Conservation (phyloP, 306 rosid genomes). For the Erythrophleum fordii region DNA sequence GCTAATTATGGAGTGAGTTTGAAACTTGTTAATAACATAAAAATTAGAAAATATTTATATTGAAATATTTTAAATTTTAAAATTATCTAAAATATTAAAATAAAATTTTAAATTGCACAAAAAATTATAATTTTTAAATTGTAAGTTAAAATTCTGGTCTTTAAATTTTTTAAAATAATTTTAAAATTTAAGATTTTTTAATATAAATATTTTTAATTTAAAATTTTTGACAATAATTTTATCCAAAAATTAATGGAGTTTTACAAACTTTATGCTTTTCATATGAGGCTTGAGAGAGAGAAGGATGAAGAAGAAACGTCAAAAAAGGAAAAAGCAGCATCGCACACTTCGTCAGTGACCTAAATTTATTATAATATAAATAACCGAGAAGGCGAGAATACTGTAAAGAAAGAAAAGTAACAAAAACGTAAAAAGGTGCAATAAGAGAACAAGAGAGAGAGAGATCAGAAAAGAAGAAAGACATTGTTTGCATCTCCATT, state of each 20-base stretch:
- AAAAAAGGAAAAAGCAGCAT: background rate
- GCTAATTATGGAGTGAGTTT: too few species aligned
- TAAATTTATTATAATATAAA: background rate
- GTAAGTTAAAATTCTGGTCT: too few species aligned
- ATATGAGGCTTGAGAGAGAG: background rate
- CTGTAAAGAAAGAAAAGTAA: background rate
- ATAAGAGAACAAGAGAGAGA: background rate
- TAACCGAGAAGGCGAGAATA: background rate
- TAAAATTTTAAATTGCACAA: too few species aligned
- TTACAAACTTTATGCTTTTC: background rate
- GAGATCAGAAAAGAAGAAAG: background rate
- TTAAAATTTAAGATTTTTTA: too few species aligned
- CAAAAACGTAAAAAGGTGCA: background rate
- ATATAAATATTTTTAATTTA: too few species aligned
- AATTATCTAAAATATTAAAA: too few species aligned
- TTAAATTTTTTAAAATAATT: too few species aligned
- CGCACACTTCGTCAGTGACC: conserved; percentile 2
- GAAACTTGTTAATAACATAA: too few species aligned
- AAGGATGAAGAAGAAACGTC: background rate
- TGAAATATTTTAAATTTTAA: too few species aligned
- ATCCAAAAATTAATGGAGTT: background rate
- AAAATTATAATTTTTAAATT: too few species aligned
- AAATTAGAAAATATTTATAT: too few species aligned
- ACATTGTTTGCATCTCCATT: conserved; percentile 13
- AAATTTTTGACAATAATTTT: too few species aligned